These are phyloP conservation scores for Lactarius vividus DNA, from an alignment of 768 basidiomycete genomes.

Conservation along the genomic window DNA sequence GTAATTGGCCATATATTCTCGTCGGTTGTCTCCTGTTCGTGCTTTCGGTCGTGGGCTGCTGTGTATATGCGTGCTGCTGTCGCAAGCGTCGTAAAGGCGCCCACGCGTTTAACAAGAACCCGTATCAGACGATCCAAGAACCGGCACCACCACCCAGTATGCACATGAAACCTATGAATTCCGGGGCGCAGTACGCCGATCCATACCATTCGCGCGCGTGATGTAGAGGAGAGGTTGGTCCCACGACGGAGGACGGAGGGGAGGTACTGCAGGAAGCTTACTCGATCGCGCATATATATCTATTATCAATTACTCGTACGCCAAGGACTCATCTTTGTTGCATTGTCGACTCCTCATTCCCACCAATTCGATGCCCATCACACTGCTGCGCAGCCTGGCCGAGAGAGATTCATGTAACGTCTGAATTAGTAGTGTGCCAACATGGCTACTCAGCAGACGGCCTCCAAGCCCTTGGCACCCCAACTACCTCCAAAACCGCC, in stretches of 20 bases:
- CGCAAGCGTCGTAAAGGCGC: slow-evolving; percentile 28
- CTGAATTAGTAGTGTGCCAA: neutral
- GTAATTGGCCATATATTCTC: slow-evolving; percentile 73
- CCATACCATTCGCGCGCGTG: slow-evolving; percentile 10
- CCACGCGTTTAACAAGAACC: slow-evolving; percentile 28
- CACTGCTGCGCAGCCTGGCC: neutral
- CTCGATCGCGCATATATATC: neutral
- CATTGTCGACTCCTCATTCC: neutral
- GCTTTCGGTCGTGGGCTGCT: slow-evolving; percentile 44
- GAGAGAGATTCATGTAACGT: neutral
- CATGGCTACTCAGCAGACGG: neutral
- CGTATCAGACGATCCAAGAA: slow-evolving; percentile 35
- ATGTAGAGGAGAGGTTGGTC: neutral
- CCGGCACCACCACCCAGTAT: slow-evolving; percentile 33
- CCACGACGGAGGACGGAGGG: neutral
- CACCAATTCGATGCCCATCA: neutral
- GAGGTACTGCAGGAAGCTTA: neutral
- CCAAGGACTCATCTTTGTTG: neutral
- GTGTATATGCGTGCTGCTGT: slow-evolving; percentile 63
- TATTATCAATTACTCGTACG: slow-evolving; percentile 1
- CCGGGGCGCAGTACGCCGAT: slow-evolving; percentile 8
- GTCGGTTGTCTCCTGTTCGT: slow-evolving; percentile 55
- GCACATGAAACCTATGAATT: slow-evolving; percentile 31
- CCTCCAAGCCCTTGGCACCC: slow-evolving; percentile 57
- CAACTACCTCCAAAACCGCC: slow-evolving; percentile 52